Percentiles rank a stretch among this genome's conserved stretches.
phyloP scores from a whole-genome alignment of 1,284 basidiomycete genomes.

The Kwoniella shivajii region DNA sequence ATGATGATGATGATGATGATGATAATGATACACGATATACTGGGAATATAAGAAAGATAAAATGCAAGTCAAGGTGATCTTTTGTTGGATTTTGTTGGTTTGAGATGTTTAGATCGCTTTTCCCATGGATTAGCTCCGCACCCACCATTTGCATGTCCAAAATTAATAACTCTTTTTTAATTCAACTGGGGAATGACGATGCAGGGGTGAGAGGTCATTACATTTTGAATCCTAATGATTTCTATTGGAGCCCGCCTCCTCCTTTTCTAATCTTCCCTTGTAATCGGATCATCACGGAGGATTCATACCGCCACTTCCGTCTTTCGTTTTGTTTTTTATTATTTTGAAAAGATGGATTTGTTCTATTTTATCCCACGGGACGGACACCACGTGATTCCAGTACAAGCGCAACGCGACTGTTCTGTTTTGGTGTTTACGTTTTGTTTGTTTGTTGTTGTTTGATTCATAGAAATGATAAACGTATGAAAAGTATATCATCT shows the following conservation, averaged over 20 bases:
- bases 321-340: background rate
- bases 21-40: too few relatives aligned
- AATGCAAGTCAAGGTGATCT: too few relatives aligned
- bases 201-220: background rate
- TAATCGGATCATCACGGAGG: constrained; percentile 2
- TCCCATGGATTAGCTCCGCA: too few relatives aligned
- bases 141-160: too few relatives aligned
- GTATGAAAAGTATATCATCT: background rate
- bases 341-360: constrained; percentile 7
- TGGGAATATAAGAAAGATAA: too few relatives aligned
- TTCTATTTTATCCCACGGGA: constrained; percentile 9
- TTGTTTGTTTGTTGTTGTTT: constrained; percentile 15
- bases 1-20: background rate
- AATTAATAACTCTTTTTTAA: too few relatives aligned
- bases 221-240: too few relatives aligned
- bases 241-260: constrained; percentile 1
- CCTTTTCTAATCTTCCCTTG: background rate
- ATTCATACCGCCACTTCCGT: constrained; percentile 1
- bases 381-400: background rate
- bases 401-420: constrained; percentile 19
- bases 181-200: too few relatives aligned
- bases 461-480: background rate
- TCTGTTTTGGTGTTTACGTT: too few relatives aligned
- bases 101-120: too few relatives aligned
- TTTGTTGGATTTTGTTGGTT: too few relatives aligned